Evolutionary conservation across 1,139 yeast species (phyloP).

Genomic region (Geotrichum bryndzae): DNA sequence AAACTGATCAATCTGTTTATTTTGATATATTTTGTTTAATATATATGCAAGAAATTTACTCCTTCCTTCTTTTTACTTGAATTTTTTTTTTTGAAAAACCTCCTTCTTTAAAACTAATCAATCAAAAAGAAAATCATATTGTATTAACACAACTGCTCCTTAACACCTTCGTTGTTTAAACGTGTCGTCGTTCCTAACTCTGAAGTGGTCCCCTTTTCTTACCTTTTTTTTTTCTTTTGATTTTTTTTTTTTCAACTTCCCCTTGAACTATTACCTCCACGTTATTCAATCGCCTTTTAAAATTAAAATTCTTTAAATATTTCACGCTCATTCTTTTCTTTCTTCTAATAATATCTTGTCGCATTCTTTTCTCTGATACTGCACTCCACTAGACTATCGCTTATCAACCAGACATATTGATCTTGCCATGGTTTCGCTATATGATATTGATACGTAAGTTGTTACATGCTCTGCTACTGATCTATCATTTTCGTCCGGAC

Average conservation of each 20-base stretch:
- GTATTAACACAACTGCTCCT: neutral
- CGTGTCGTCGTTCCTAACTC: neutral
- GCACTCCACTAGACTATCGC: neutral
- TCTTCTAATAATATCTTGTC: neutral
- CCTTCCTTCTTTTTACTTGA: neutral
- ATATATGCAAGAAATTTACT: neutral
- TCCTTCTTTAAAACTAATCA: neutral
- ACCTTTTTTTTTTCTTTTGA: neutral
- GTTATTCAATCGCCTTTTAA: neutral
- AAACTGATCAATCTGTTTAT: neutral
- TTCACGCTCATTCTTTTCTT: constrained; percentile 1
- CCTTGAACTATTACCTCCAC: neutral
- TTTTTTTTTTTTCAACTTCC: neutral
- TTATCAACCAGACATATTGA: neutral
- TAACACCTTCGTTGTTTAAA: neutral
- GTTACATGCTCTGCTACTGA: neutral
- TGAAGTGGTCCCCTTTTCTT: neutral
- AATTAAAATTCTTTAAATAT: neutral
- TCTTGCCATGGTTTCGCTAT: constrained; percentile 10
- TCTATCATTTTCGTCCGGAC: neutral
- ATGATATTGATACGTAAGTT: constrained; percentile 16
- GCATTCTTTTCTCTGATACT: neutral
- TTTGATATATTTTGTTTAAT: neutral
- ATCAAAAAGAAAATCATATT: no score
- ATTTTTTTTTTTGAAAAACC: neutral